phyloP scores from a whole-genome alignment of 1,139 yeast genomes.

The Taiozyma onychis region DNA sequence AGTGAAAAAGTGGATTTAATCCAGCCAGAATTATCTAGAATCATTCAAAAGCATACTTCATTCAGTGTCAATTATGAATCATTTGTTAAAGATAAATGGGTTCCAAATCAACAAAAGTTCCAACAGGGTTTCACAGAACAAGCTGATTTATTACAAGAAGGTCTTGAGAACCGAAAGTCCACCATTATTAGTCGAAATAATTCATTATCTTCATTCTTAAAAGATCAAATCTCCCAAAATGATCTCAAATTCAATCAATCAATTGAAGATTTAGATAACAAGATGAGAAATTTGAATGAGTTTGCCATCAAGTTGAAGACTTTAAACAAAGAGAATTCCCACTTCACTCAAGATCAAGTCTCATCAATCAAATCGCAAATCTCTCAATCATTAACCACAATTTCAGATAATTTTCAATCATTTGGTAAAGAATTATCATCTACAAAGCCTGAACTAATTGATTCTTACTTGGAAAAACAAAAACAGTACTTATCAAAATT shows the following conservation, averaged over 20 bases:
- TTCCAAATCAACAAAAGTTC: conserved; percentile 11
- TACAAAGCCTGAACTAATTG: conserved; percentile 16
- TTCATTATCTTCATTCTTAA: background rate
- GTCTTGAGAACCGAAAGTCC: background rate
- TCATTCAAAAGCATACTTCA: conserved; percentile 8
- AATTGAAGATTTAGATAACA: conserved; percentile 2
- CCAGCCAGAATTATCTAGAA: conserved; percentile 7
- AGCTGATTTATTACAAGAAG: background rate
- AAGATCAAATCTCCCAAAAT: background rate
- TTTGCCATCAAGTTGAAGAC: conserved; percentile 8
- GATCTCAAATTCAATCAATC: background rate
- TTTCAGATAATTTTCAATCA: conserved; percentile 4
- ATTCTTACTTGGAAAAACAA: conserved; percentile 11
- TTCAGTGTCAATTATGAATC: conserved; percentile 13
- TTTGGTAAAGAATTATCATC: conserved; percentile 13
- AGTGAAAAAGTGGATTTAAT: conserved; percentile 3
- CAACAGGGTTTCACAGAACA: conserved; percentile 4
- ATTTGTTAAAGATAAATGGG: conserved; percentile 14
- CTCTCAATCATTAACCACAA: background rate
- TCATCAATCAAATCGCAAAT: background rate
- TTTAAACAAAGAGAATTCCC: conserved; percentile 8
- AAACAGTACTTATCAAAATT: conserved; percentile 6
- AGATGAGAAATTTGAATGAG: conserved; percentile 9
- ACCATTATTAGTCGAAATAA: background rate
- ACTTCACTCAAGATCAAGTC: conserved; percentile 2